Percentiles rank a stretch among this genome's conserved stretches.
These are phyloP conservation scores for Trifolium fragiferum DNA, from an alignment of 306 rosid species.

Conservation along the genomic window DNA sequence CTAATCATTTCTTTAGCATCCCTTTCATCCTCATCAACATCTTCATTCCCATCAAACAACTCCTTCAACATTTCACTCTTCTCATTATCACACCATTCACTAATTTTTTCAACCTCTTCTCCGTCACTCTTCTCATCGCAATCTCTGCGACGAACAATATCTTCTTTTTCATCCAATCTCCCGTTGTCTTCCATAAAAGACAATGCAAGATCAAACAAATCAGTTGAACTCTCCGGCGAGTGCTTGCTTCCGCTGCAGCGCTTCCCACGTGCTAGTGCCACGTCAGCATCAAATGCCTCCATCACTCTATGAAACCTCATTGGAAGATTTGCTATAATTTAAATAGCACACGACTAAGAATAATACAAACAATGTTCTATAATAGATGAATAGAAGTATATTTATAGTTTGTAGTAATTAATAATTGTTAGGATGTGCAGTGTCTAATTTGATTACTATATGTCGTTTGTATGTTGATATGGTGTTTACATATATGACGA, in stretches of 20 bases:
- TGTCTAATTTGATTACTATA: neutral
- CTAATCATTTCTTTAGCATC: conserved; percentile 47
- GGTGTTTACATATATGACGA: conserved; percentile 42
- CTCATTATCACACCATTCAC: conserved; percentile 50
- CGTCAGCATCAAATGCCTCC: conserved; percentile 67
- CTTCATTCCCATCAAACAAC: conserved; percentile 43
- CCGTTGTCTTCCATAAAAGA: conserved; percentile 75
- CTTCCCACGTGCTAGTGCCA: conserved; percentile 51
- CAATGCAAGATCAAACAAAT: conserved; percentile 73
- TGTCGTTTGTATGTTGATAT: conserved; percentile 50
- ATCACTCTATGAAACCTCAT: conserved; percentile 68
- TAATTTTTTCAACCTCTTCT: conserved; percentile 34
- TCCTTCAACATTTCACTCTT: conserved; percentile 45
- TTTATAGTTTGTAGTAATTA: too few relatives aligned
- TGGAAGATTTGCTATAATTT: conserved; percentile 43
- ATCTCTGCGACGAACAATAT: neutral
- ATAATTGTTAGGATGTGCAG: too few relatives aligned
- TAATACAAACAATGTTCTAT: neutral
- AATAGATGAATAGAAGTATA: neutral
- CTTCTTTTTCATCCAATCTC: neutral
- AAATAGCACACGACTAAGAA: neutral
- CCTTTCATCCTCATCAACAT: conserved; percentile 34
- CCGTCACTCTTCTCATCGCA: neutral
- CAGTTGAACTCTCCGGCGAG: conserved; percentile 61
- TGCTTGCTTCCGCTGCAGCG: conserved; percentile 84